Evolutionary conservation across 306 rosid species (phyloP), one percentile per base, ranked within the genome.

Genomic region (Castanea crenata): DNA sequence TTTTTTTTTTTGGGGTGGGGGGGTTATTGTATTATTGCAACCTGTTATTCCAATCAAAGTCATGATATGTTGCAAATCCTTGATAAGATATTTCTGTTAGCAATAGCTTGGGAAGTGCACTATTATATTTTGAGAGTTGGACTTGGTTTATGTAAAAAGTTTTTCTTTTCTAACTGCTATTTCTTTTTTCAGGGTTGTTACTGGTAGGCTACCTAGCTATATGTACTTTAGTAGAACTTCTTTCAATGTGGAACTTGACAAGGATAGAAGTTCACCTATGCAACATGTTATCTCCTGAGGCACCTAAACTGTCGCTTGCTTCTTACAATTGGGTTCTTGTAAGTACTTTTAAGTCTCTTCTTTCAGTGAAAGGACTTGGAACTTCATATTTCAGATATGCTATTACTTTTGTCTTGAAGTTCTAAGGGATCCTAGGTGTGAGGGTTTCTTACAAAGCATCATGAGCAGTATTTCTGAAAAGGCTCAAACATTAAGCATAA

Each of bases 201-300:
- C 78, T 90, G 88, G 97, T 82, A 72, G 65, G 80, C 80, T 57
- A 83, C 73, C 88, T 87, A 29, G 91, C 85, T 35, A 46, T 31
- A 35, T 90, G 99, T 90, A 93, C 99, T 79, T 14, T 88, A 25
- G 59, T 89, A 12, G 91, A 91, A 79, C 98, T 96, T 74, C 79
- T 93, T 57, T 96, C 99, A 58, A 96, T 96, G 99, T 90, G 99
- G 99, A 96, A 93, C 87, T 87, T 96, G 90, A 96, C 99, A 67
- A 87, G 97, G 89, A 78, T 96, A 54, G 99, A 96, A 88, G 99
- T 96, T 86, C 91, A 79, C 55, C 88, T 96, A 51, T 96, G 99
- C 93, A 93, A 96, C 79, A 75, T 90, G 71, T 81, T 96, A 81
- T 96, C 99, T 41, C 99, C 99, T 6, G 99, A 96, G 85, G 97